Base-by-base conservation (phyloP, 2,329 filamentous ascomycete genomes). In the Metarhizium sp. region DNA sequence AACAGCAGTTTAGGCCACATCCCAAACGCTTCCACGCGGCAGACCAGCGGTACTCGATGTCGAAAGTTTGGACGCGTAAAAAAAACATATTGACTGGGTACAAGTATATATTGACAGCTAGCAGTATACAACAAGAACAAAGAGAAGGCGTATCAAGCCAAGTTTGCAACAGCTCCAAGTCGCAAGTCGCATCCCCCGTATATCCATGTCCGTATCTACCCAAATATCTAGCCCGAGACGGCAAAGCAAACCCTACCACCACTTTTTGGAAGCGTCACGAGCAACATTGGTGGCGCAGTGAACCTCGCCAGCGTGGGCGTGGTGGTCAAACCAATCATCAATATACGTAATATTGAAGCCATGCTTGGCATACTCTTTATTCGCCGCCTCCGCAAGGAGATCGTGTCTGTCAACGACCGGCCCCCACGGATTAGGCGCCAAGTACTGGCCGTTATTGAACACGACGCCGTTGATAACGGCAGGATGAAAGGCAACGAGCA, bases 251-350 rank as follows among this genome's bases (percentile, higher is more conserved):
- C 54, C 61, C 32, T 40, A 29, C 32, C 62, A 64, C 60, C 62
- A 62, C 47, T 45, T 38, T 2, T 45, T 20, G 7, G 42, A 46
- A 8, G 55, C 42, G 0, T 59, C 51, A 1, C 63, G 59, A 14
- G 58, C 50, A 4, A 54, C 57, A 38, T 66, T 65, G 3, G 60
- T 57, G 4, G 57, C 61, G 32, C 62, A 64, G 36, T 69, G 67
- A 47, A 67, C 55, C 14, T 68, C 67, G 2, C 67, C 67, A 3
- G 42, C 32, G 3, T 0, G 0, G 2, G 53, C 1, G 38, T 64
- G 67, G 30, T 67, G 65, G 3, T 57, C 60, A 0, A 45, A 52
- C 51, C 51, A 52, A 40, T 52, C 51, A 40, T 52, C 51, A 18
- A 52, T 52, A n/a, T 46, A 52, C 13, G 18, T 52, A 5, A 52